Evolutionary conservation across 2,329 filamentous ascomycete genomes (phyloP).

Genomic region (Penicillium frequentans): DNA sequence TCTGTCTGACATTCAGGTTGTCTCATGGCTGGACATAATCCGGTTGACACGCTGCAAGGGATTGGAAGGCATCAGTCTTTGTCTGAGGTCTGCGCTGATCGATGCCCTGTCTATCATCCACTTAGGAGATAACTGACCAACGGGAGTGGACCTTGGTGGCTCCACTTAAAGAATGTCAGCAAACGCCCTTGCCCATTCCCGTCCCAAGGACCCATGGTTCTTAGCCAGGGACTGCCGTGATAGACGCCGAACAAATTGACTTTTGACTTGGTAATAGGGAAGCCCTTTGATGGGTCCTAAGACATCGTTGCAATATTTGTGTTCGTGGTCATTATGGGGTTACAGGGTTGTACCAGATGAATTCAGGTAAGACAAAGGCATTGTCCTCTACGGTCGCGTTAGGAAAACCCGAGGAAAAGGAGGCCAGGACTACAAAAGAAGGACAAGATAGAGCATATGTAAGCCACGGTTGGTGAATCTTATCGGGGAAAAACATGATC

Average conservation of each 20-base stretch:
- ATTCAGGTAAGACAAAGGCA: not conserved
- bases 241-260: not conserved
- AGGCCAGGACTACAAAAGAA: not conserved
- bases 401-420: not conserved
- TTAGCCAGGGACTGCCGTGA: not conserved
- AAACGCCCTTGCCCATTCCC: conserved; percentile 12
- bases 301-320: not conserved
- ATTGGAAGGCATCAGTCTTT: not conserved
- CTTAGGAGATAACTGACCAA: conserved; percentile 7
- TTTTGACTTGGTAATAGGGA: not conserved
- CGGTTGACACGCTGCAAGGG: conserved; percentile 19
- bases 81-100: conserved; percentile 5
- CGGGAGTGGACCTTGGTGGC: not conserved
- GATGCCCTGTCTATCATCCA: conserved; percentile 18
- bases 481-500: not conserved
- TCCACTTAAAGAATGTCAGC: not conserved
- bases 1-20: not conserved
- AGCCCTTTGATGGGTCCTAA: not conserved
- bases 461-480: not conserved
- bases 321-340: not conserved
- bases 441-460: not conserved
- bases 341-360: not conserved
- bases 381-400: not conserved
- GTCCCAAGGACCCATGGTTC: conserved; percentile 1
- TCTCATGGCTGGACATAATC: not conserved